A percentile compares a stretch with the other conserved stretches of the same genome.
Evolutionary conservation across 176 grass and related monocot genomes (phyloP).

Genomic region (Avena sativa): DNA sequence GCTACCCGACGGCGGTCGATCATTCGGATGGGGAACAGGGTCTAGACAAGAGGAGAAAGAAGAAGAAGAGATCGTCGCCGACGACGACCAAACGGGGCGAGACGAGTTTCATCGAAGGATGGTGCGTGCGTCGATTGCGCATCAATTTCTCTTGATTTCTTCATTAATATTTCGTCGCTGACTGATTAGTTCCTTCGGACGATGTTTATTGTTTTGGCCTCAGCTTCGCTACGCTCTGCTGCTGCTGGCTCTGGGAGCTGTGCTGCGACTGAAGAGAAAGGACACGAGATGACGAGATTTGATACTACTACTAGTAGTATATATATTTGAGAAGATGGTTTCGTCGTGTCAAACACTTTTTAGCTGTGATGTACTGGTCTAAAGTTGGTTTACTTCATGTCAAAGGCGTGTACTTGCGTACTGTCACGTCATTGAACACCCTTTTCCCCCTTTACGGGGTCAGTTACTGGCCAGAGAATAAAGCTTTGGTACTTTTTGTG

Average conservation of each 20-base stretch:
- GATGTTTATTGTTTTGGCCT: neutral
- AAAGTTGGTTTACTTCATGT: neutral
- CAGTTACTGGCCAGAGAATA: too few relatives aligned
- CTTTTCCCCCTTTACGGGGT: neutral
- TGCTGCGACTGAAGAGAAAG: neutral
- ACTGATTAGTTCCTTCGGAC: neutral
- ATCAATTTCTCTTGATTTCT: neutral
- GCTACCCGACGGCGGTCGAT: neutral
- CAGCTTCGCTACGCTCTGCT: neutral
- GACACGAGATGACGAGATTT: neutral
- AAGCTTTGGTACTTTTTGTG: too few relatives aligned
- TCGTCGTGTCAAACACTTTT: neutral
- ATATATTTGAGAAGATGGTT: neutral
- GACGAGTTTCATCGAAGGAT: slow-evolving; percentile 13
- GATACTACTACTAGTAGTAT: neutral
- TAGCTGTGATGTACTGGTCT: neutral
- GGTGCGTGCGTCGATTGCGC: neutral
- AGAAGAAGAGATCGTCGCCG: neutral
- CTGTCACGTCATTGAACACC: neutral
- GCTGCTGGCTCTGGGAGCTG: neutral
- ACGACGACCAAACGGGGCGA: neutral
- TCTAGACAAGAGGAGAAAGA: neutral
- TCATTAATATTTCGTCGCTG: neutral
- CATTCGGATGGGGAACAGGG: neutral
- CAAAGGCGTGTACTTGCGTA: neutral